phyloP scores from a whole-genome alignment of 305 asterid genomes.

The Plantago rigida region DNA sequence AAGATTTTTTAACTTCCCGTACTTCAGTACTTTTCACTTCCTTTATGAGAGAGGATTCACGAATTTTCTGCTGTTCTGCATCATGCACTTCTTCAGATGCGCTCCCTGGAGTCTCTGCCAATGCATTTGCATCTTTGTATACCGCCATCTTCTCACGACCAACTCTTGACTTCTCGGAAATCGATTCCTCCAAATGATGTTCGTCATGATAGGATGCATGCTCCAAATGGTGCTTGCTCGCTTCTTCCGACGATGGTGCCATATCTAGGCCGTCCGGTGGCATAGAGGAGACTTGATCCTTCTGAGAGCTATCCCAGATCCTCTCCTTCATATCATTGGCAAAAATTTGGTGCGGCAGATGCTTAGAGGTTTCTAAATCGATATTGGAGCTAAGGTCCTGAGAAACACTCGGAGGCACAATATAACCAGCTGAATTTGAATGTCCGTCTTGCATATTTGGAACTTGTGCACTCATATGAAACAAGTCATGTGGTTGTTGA shows the following conservation, averaged over 20 bases:
- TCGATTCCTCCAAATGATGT: slow-evolving; percentile 29
- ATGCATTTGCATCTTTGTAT: slow-evolving; percentile 26
- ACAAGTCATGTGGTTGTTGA: slow-evolving; percentile 39
- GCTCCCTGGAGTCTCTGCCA: slow-evolving; percentile 25
- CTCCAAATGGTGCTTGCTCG: slow-evolving; percentile 23
- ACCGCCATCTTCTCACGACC: slow-evolving; percentile 20
- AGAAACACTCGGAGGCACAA: slow-evolving; percentile 37
- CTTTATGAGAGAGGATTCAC: slow-evolving; percentile 31
- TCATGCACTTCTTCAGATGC: slow-evolving; percentile 26
- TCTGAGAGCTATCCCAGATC: slow-evolving; percentile 30
- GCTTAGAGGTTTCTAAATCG: slow-evolving; percentile 33
- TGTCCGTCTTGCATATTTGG: slow-evolving; percentile 35
- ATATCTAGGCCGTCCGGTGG: slow-evolving; percentile 27
- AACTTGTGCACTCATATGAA: slow-evolving; percentile 36
- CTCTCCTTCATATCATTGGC: slow-evolving; percentile 26
- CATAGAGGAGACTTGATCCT: slow-evolving; percentile 30
- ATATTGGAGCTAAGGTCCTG: slow-evolving; percentile 34
- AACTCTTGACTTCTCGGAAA: slow-evolving; percentile 23
- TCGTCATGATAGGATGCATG: slow-evolving; percentile 29
- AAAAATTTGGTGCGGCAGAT: slow-evolving; percentile 41
- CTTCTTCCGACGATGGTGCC: slow-evolving; percentile 24
- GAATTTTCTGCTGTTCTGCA: slow-evolving; percentile 29
- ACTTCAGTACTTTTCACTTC: slow-evolving; percentile 42
- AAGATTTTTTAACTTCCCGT: slow-evolving; percentile 41
- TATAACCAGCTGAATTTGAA: slow-evolving; percentile 30